These are phyloP conservation scores for Psilocybe subaeruginosa DNA, from an alignment of 768 basidiomycete species.

Conservation along the genomic window DNA sequence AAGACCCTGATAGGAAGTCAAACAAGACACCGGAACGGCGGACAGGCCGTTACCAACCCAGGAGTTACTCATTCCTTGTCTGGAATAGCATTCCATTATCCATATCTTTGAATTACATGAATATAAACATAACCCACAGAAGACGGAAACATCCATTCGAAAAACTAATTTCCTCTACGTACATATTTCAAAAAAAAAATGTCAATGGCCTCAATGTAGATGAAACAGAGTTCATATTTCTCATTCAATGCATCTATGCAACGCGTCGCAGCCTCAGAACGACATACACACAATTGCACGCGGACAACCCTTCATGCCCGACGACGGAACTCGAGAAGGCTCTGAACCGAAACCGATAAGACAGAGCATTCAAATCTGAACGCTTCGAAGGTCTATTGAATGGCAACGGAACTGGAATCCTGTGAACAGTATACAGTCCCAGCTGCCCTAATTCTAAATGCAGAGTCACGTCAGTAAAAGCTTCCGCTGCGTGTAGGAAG, in stretches of 20 bases:
- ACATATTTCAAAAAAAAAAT: neutral
- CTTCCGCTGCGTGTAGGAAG: neutral
- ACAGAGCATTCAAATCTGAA: neutral
- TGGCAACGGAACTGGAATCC: neutral
- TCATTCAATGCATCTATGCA: neutral
- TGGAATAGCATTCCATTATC: neutral
- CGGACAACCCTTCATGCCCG: neutral
- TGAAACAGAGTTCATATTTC: neutral
- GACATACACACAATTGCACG: neutral
- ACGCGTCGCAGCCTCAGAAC: neutral
- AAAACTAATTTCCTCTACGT: neutral
- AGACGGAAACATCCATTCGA: neutral
- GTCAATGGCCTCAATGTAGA: neutral
- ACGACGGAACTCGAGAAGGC: neutral
- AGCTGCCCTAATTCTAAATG: neutral
- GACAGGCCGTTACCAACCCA: neutral
- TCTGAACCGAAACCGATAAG: neutral
- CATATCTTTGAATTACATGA: neutral
- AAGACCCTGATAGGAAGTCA: slow-evolving; percentile 1
- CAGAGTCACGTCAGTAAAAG: neutral
- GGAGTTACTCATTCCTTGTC: neutral
- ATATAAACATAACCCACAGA: neutral
- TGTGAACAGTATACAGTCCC: neutral
- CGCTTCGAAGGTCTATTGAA: neutral
- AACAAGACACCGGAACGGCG: neutral